Conservation (phyloP, 305 asterid genomes). For the Caryopteris hybrid region DNA sequence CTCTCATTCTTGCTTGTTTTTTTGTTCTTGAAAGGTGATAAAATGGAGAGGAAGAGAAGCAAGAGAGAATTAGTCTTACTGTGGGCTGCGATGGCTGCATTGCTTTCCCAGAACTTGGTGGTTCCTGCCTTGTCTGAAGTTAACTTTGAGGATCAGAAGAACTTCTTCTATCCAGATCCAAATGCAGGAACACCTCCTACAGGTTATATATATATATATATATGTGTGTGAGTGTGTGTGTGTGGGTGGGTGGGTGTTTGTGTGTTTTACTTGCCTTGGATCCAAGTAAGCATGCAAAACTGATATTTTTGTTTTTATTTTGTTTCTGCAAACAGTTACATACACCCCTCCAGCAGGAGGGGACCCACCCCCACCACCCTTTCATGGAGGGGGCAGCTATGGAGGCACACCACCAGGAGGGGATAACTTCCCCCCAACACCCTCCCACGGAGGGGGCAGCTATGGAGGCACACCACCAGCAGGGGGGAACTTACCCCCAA, state of each 20-base stretch:
- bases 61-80: conserved; percentile 25
- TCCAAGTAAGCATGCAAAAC: not conserved
- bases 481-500: conserved; percentile 33
- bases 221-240: not conserved
- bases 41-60: conserved; percentile 38
- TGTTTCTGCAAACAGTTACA: conserved; percentile 24
- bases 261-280: no score
- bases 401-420: conserved; percentile 35
- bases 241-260: no score
- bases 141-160: conserved; percentile 57
- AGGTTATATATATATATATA: conserved; percentile 17
- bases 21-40: not conserved
- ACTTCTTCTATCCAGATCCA: conserved; percentile 45
- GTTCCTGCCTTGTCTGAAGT: conserved; percentile 26
- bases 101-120: conserved; percentile 39
- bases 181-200: conserved; percentile 29
- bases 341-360: conserved; percentile 45
- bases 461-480: conserved; percentile 31
- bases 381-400: conserved; percentile 28
- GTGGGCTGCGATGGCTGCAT: conserved; percentile 39
- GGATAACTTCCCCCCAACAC: conserved; percentile 34
- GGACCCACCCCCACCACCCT: conserved; percentile 33
- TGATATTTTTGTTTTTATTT: conserved; percentile 1
- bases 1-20: not conserved
- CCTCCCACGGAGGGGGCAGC: conserved; percentile 31